Evolutionary conservation across 2,329 filamentous ascomycete genomes (phyloP), one percentile per base, ranked within the genome.

Genomic region (Ceratocystis alfenasii): DNA sequence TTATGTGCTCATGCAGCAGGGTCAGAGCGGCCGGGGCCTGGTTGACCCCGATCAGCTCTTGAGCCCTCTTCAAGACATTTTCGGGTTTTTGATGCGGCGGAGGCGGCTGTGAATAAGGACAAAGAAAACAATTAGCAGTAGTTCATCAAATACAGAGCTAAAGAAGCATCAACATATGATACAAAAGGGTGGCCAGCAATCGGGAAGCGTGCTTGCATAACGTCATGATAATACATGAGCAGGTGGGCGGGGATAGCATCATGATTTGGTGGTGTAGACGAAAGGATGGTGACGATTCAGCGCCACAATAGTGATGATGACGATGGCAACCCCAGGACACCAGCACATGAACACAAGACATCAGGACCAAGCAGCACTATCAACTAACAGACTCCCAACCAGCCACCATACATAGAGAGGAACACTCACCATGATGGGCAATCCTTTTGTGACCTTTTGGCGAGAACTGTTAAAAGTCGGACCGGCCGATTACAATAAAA

Each of bases 1-100:
- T 96, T 81, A 97, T 91, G 86, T 99, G 94, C 83, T 99, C 94
- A 82, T 97, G 94, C 69, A 99, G 88, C 74, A 97, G 87, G 74
- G 87, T 91, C 76, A 99, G 83, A 75, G 94, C 94, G 74, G 94
- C 93, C 73, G 89, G 85, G 72, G 89, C 83, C 84, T 99, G 94
- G 76, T 89, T 88, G 74, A 99, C 94, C 75, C 91, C 94, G 80
- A 97, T 96, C 79, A 99, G 90, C 83, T 99, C 94, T 79, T 97
- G 88, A 70, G 94, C 94, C 78, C 94, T 87, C 86, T 96, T 96
- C 77, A 97, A 87, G 76, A 96, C 92, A 87, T 99, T 99, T 82
- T 99, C 94, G 75, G 94, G 94, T 79, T 95, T 95, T 77, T 94
- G 92, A 78, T 97, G 91, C 72, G 91, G 89, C 80, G 92, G 92